Evolutionary conservation across 2,329 filamentous ascomycete genomes (phyloP), one percentile per base, ranked within the genome.

Genomic region (Cercospora janseana): DNA sequence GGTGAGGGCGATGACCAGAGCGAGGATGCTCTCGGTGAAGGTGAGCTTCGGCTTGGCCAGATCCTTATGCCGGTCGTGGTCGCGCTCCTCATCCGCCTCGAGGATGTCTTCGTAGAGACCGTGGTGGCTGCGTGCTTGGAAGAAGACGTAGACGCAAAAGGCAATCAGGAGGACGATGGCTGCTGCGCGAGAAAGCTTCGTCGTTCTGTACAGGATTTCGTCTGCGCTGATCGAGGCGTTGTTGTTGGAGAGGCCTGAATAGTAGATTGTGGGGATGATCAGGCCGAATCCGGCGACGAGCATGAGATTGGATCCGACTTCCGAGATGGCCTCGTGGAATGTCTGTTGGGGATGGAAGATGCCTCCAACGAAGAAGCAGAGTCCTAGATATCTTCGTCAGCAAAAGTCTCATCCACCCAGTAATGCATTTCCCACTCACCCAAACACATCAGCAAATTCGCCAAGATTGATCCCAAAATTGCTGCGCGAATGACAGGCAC

Each of bases 291-390:
- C 88, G 71, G 87, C 87, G 54, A 88, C 87, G 44, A 93, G 75
- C 15, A 94, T 73, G 27, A 93, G 70, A 7, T 87, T 87, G 43
- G 80, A 87, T 34, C 88, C 88, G 5, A 87, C 86, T 69, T 94
- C 88, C 62, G 83, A 87, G 55, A 94, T 80, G 4, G 83, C 82
- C 55, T 87, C 82, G 64, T 86, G 84, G 64, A 93, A 93, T 6
- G 73, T 76, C 62, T 88, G 80, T 60, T 87, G 81, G 8, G 86
- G 76, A 24, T 83, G 80, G 48, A 77, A 75, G 37, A 92, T 63
- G 10, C 88, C 88, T 26, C 87, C 87, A 18, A 84, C 78, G 59
- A 92, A 83, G 74, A 94, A 94, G 68, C 87, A 93, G 44, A 86
- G 64, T 0, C 63, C 62, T 64, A 44, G n/a, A n/a, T n/a, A 7